phyloP scores from a whole-genome alignment of 305 asterid genomes.

The Withania somnifera region DNA sequence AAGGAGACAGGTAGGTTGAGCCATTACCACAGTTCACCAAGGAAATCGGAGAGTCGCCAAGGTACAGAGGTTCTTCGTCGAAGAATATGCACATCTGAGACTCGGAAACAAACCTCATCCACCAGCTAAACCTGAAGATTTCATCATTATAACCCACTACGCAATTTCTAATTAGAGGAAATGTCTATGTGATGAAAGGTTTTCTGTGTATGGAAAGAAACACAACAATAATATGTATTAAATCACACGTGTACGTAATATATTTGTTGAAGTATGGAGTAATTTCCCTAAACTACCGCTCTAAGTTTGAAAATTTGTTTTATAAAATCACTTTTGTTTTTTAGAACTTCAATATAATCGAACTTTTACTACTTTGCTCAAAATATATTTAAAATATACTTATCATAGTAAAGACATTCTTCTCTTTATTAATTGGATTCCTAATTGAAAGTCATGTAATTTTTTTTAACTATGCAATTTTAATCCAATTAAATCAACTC shows the following conservation, averaged over 20 bases:
- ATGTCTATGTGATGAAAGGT: background rate
- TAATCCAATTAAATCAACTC: no score
- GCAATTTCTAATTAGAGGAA: background rate
- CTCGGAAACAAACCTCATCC: background rate
- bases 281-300: no score
- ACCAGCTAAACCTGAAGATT: background rate
- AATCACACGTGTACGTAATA: background rate
- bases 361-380: no score
- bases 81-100: background rate
- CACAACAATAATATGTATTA: background rate
- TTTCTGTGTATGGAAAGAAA: background rate
- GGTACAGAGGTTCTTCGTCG: conserved; percentile 27
- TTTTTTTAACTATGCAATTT: no score
- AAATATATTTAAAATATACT: no score
- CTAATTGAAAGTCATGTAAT: no score
- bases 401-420: no score
- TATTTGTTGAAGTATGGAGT: background rate
- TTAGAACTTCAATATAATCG: no score
- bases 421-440: no score
- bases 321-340: no score
- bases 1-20: conserved; percentile 36
- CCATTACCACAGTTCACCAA: conserved; percentile 32
- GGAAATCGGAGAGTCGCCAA: conserved; percentile 28
- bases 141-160: background rate
- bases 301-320: no score